phyloP scores from a whole-genome alignment of 179 eudicot species.

The Actinidia arguta region DNA sequence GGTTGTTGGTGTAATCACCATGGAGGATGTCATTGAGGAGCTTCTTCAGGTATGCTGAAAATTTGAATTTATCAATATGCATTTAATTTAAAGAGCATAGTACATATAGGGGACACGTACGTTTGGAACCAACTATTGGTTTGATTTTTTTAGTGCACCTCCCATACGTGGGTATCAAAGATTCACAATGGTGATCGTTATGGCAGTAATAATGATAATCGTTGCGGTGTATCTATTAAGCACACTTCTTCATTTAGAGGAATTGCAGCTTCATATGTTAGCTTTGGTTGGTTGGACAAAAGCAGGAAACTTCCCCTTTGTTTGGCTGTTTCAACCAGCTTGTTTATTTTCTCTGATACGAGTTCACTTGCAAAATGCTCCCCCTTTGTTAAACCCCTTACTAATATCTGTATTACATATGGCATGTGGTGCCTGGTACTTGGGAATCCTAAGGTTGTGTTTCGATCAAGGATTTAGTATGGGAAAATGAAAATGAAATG shows the following conservation, averaged over 20 bases:
- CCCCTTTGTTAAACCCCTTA: not conserved
- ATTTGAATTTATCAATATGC: not conserved
- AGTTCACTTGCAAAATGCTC: not conserved
- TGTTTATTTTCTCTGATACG: not conserved
- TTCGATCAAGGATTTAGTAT: too few relatives aligned
- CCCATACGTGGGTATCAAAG: not conserved
- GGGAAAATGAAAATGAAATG: too few relatives aligned
- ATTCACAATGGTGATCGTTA: not conserved
- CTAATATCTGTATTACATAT: not conserved
- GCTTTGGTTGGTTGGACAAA: not conserved
- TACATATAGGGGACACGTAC: not conserved
- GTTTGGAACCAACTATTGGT: not conserved
- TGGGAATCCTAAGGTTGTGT: not conserved
- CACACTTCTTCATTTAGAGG: not conserved
- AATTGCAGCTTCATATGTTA: not conserved
- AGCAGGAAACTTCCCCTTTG: constrained; percentile 9
- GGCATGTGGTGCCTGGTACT: not conserved
- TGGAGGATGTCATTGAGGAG: constrained; percentile 99
- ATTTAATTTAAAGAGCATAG: not conserved
- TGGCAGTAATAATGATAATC: not conserved
- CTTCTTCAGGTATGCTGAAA: constrained; percentile 81
- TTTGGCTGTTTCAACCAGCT: not conserved
- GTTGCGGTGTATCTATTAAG: too few relatives aligned
- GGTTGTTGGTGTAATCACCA: constrained; percentile 88
- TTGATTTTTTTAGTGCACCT: constrained; percentile 1